These are phyloP conservation scores for Leptographium procerum DNA, from an alignment of 2,329 filamentous ascomycete genomes.

Conservation along the genomic window DNA sequence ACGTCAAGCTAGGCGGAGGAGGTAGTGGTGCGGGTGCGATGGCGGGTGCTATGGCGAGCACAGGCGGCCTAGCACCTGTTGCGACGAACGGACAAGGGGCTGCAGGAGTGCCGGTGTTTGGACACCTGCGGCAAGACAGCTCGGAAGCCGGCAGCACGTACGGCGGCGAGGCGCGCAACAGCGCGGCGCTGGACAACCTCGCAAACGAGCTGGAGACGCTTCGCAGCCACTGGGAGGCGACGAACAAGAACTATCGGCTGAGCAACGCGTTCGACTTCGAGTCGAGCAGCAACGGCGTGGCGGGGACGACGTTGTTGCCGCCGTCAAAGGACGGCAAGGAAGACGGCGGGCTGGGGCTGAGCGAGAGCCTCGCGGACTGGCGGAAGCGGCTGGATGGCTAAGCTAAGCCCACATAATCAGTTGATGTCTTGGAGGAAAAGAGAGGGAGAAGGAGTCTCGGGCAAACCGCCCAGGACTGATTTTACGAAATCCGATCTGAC, in stretches of 20 bases:
- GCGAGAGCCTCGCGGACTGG: constrained; percentile 68
- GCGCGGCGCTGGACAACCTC: constrained; percentile 72
- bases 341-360: constrained; percentile 39
- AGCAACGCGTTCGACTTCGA: constrained; percentile 88
- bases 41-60: constrained; percentile 15
- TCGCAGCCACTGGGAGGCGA: constrained; percentile 86
- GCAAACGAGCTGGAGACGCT: constrained; percentile 87
- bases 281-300: constrained; percentile 11
- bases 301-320: neutral
- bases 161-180: constrained; percentile 46
- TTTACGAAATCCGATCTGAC: neutral
- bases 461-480: too few species aligned
- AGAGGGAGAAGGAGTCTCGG: too few species aligned
- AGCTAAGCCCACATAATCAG: neutral
- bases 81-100: neutral
- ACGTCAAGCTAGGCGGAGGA: constrained; percentile 11
- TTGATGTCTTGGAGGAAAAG: too few species aligned
- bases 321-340: constrained; percentile 27
- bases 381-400: constrained; percentile 57
- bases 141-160: constrained; percentile 54
- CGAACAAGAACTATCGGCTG: constrained; percentile 86
- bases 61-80: neutral
- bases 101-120: neutral
- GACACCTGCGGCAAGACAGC: constrained; percentile 41
- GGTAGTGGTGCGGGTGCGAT: neutral